Percentiles rank a stretch among this genome's conserved stretches.
These are phyloP conservation scores for Phlyctochytrium arcticum DNA, from an alignment of 192 early-diverging fungal species.

Conservation along the genomic window DNA sequence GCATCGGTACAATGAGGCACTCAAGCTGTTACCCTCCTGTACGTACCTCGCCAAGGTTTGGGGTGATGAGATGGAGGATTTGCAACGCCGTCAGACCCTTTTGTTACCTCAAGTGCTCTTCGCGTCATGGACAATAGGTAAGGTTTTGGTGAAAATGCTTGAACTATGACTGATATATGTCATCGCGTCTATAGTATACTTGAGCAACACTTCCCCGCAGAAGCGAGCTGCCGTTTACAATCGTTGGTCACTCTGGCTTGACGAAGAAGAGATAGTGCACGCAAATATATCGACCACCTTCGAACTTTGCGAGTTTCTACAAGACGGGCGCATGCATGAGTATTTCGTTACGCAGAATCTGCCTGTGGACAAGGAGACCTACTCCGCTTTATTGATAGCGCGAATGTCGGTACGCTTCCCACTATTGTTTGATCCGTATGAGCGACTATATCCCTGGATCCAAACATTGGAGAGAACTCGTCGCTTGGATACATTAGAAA, in stretches of 20 bases:
- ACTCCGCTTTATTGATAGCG: slow-evolving; percentile 18
- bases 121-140: too few relatives aligned
- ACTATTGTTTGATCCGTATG: slow-evolving; percentile 11
- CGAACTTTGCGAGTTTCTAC: slow-evolving; percentile 7
- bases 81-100: too few relatives aligned
- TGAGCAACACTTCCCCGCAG: too few relatives aligned
- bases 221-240: too few relatives aligned
- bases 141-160: too few relatives aligned
- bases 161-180: too few relatives aligned
- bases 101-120: too few relatives aligned
- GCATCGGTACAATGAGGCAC: background rate
- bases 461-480: slow-evolving; percentile 16
- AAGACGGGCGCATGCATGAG: slow-evolving; percentile 3
- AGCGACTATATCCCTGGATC: slow-evolving; percentile 3
- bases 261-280: too few relatives aligned
- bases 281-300: too few relatives aligned
- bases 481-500: too few relatives aligned
- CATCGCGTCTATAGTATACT: too few relatives aligned
- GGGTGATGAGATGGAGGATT: background rate
- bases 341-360: slow-evolving; percentile 1
- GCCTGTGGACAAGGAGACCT: slow-evolving; percentile 1
- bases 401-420: background rate
- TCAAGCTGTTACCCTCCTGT: slow-evolving; percentile 1
- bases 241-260: too few relatives aligned
- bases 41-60: background rate